Evolutionary conservation across 2,329 filamentous ascomycete genomes (phyloP), one percentile per base, ranked within the genome.

Genomic region (Venturia nashicola): DNA sequence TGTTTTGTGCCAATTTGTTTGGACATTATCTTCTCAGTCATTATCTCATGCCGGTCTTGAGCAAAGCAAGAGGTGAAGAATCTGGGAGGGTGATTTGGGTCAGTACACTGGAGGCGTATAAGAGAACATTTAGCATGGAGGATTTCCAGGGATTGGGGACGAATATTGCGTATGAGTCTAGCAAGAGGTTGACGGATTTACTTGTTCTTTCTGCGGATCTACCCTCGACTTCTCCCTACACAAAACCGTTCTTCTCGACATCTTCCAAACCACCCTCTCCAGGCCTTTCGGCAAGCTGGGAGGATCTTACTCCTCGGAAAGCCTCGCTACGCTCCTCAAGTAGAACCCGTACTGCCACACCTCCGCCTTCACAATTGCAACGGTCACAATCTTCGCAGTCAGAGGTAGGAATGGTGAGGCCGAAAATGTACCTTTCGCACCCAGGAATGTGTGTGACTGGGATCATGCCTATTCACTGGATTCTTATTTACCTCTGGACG

Each of bases 1-100:
- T 96, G 20, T 99, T 97, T 73, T 88, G 87, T 72, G 88, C 93
- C 61, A 97, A 97, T 72, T 83, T 96, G 39, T 97, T 99, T 72
- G 94, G 94, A 0, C 94, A 99, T 77, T 97, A 99, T 73, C 77
- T 97, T 71, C 84, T 99, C 32, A 84, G 85, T 18, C 92, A 96
- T 73, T 85, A 87, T 71, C 81, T 97, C 12, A 82, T 88, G 68
- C 88, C 90, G 0, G 79, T 97, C 12, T 81, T 99, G 51, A 66
- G 65, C 9, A 68, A 69, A 77, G 84, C 61, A 71, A 71, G 18
- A 70, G 75, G 18, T 69, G 70, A 48, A 67, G 75, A 78, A 67
- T 42, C 61, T 0, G 89, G 86, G 9, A 85, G 91, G 61, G 82
- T 99, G 62, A 83, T 97, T 67, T 97, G 93, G 92, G 85, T 91